phyloP scores from a whole-genome alignment of 768 basidiomycete genomes.

The Podaxis sp. region DNA sequence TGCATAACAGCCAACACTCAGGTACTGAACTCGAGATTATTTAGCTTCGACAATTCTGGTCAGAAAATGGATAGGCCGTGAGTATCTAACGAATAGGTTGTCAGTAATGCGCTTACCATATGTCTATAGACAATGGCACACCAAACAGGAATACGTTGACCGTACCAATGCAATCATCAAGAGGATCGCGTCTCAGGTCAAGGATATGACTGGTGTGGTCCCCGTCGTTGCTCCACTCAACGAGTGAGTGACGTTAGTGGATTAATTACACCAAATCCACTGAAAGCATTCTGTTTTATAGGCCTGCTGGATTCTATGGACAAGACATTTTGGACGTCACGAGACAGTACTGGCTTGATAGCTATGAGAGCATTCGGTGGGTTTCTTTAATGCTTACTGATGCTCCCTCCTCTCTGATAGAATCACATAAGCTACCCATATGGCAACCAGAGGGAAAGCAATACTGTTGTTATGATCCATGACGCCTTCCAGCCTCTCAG shows the following conservation, averaged over 20 bases:
- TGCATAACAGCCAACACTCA: neutral
- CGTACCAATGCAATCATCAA: conserved; percentile 67
- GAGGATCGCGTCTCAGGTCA: conserved; percentile 58
- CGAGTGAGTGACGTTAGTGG: conserved; percentile 47
- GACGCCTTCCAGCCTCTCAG: conserved; percentile 76
- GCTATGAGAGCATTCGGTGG: conserved; percentile 69
- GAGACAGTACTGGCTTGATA: conserved; percentile 62
- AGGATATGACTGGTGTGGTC: conserved; percentile 50
- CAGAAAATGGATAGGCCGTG: conserved; percentile 54
- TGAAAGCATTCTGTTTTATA: conserved; percentile 24
- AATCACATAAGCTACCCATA: conserved; percentile 32
- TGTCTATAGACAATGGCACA: conserved; percentile 56
- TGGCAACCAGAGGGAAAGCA: conserved; percentile 43
- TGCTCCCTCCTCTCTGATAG: neutral
- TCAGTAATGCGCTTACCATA: neutral
- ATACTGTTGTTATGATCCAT: conserved; percentile 64
- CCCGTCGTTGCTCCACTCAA: conserved; percentile 72
- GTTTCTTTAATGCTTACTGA: neutral
- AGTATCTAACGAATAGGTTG: conserved; percentile 18
- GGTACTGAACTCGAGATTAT: neutral
- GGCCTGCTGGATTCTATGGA: conserved; percentile 68
- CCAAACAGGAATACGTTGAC: conserved; percentile 59
- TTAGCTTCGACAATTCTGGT: conserved; percentile 81
- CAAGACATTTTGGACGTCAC: conserved; percentile 46
- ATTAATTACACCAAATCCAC: neutral